These are phyloP conservation scores for Hapsidospora chrysogenum DNA, from an alignment of 495 filamentous ascomycete genomes.

Conservation along the genomic window DNA sequence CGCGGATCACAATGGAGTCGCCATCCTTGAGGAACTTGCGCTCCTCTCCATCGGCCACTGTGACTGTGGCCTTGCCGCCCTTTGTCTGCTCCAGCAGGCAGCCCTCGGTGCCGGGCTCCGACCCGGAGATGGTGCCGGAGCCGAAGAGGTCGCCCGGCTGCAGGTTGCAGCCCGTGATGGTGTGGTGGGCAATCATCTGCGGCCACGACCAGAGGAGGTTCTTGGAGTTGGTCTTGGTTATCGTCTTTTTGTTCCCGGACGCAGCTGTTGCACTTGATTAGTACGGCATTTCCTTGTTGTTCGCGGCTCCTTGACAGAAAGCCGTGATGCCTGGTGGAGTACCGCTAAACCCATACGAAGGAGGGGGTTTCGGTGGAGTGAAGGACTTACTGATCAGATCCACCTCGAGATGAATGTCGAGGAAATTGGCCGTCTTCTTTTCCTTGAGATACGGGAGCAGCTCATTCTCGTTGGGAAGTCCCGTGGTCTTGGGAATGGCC, in stretches of 20 bases:
- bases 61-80: slow-evolving; percentile 44
- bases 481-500: slow-evolving; percentile 45
- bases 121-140: slow-evolving; percentile 79
- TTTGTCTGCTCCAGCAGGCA: slow-evolving; percentile 70
- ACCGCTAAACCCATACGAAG: not conserved
- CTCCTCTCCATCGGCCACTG: slow-evolving; percentile 51
- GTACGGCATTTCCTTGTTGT: no score
- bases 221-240: slow-evolving; percentile 44
- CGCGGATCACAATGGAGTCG: slow-evolving; percentile 57
- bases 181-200: slow-evolving; percentile 90
- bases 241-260: slow-evolving; percentile 44
- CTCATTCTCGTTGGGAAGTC: slow-evolving; percentile 43
- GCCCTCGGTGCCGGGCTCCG: slow-evolving; percentile 40
- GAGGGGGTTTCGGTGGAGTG: not conserved
- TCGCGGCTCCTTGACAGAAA: no score
- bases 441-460: slow-evolving; percentile 59
- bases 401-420: slow-evolving; percentile 60
- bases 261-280: slow-evolving; percentile 21
- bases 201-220: slow-evolving; percentile 83
- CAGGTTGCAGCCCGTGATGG: slow-evolving; percentile 70
- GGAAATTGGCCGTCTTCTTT: slow-evolving; percentile 41
- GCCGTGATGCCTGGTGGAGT: no score
- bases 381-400: slow-evolving; percentile 44
- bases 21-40: slow-evolving; percentile 73
- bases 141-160: slow-evolving; percentile 71